Evolutionary conservation across 2,329 filamentous ascomycete genomes (phyloP).

Genomic region (Pestalotiopsis sp.): DNA sequence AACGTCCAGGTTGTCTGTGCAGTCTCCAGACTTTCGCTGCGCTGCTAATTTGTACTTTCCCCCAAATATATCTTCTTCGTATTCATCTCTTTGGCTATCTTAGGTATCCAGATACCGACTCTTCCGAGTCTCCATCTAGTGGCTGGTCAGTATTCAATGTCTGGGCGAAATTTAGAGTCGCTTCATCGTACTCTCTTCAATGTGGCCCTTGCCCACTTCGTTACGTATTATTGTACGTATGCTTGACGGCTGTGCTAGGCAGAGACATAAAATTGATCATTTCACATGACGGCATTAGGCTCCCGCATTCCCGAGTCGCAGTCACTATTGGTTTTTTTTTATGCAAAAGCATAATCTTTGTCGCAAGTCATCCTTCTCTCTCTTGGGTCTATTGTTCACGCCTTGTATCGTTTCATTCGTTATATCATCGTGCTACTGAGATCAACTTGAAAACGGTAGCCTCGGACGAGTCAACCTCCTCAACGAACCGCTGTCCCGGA

Average conservation of each 20-base stretch:
- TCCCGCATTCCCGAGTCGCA: not conserved
- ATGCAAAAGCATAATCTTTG: not conserved
- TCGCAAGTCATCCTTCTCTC: not conserved
- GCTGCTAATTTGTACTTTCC: not conserved
- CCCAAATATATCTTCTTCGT: not conserved
- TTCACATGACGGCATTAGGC: not conserved
- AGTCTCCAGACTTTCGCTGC: not conserved
- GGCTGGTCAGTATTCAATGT: not conserved
- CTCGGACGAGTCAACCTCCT: not conserved
- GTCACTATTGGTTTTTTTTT: not conserved
- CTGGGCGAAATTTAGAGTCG: not conserved
- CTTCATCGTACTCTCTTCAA: not conserved
- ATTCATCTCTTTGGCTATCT: not conserved
- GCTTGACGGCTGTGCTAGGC: slow-evolving; percentile 10
- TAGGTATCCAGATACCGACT: not conserved
- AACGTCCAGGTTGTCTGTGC: not conserved
- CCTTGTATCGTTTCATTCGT: not conserved
- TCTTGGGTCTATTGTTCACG: not conserved
- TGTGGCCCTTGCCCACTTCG: not conserved
- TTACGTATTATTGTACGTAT: slow-evolving; percentile 11
- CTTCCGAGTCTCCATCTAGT: not conserved
- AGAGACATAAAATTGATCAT: not conserved
- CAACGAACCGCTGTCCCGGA: not conserved
- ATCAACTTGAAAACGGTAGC: not conserved
- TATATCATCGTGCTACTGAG: slow-evolving; percentile 1